These are phyloP conservation scores for Podospora didyma DNA, from an alignment of 495 filamentous ascomycete species.

Conservation along the genomic window DNA sequence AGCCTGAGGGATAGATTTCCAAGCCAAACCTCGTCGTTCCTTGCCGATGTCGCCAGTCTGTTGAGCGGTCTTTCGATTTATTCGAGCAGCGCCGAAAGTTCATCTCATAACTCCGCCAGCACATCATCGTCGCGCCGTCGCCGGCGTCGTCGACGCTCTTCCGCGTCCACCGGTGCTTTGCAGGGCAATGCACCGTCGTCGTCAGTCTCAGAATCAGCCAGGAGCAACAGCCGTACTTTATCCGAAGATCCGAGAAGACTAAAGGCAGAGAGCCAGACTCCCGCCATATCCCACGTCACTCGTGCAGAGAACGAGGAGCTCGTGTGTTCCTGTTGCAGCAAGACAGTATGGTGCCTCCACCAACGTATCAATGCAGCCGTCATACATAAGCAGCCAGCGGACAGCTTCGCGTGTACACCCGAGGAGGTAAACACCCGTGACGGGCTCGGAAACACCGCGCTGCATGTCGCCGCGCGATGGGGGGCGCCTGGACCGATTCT, in stretches of 20 bases:
- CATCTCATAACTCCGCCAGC: not conserved
- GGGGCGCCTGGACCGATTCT: conserved; percentile 10
- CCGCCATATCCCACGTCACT: not conserved
- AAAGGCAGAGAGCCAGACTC: not conserved
- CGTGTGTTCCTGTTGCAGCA: conserved; percentile 11
- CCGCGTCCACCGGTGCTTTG: too few species aligned
- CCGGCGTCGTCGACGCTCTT: too few species aligned
- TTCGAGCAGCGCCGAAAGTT: not conserved
- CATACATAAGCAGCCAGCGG: conserved; percentile 3
- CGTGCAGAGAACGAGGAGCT: conserved; percentile 12
- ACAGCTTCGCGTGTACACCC: conserved; percentile 7
- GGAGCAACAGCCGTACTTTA: not conserved
- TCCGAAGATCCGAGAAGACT: too few species aligned
- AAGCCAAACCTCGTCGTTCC: conserved; percentile 14
- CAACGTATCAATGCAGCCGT: conserved; percentile 12
- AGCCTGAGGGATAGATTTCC: conserved; percentile 10
- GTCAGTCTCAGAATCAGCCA: not conserved
- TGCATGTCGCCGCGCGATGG: conserved; percentile 16
- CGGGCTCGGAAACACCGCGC: conserved; percentile 11
- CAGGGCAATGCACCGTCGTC: too few species aligned
- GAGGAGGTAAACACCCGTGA: conserved; percentile 10
- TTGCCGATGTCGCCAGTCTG: conserved; percentile 11
- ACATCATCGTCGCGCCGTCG: not conserved
- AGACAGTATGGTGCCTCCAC: conserved; percentile 12
- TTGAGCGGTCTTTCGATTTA: conserved; percentile 13